Conservation (phyloP, 768 basidiomycete species). For the Xerocomus potaroensis region DNA sequence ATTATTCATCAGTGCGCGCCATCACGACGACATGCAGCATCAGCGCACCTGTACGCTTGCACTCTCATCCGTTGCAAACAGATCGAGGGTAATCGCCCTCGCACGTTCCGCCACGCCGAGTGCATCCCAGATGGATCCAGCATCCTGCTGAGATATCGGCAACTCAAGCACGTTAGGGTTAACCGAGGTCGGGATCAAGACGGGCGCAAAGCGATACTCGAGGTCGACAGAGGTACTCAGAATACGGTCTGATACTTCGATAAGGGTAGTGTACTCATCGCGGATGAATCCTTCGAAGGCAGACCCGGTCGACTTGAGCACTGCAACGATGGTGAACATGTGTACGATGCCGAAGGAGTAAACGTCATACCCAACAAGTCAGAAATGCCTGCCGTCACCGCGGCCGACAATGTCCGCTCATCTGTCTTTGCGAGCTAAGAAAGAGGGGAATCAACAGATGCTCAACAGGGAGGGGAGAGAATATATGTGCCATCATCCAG, state of each 20-base stretch:
- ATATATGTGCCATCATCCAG: neutral
- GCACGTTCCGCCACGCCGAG: constrained; percentile 49
- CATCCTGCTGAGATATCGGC: constrained; percentile 33
- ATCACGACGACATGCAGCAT: accelerated
- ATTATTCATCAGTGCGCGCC: neutral
- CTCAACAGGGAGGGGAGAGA: neutral
- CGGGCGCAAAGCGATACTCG: constrained; percentile 55
- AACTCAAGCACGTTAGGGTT: constrained; percentile 56
- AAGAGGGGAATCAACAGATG: neutral
- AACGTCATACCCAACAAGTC: constrained; percentile 68
- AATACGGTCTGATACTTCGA: constrained; percentile 81
- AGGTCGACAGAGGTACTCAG: constrained; percentile 87
- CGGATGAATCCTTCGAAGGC: constrained; percentile 76
- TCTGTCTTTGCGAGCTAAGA: constrained; percentile 64
- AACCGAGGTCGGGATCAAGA: constrained; percentile 43
- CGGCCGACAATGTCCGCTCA: constrained; percentile 57
- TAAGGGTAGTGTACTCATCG: constrained; percentile 88
- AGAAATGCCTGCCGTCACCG: constrained; percentile 63
- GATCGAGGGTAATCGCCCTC: constrained; percentile 63
- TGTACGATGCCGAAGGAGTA: neutral
- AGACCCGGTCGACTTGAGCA: constrained; percentile 87
- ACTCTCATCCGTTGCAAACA: constrained; percentile 85
- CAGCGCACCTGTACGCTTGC: constrained; percentile 81
- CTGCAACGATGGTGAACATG: constrained; percentile 34
- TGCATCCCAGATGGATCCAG: constrained; percentile 58